Evolutionary conservation across 768 basidiomycete genomes (phyloP).

Genomic region (Clitopilus hobsonii): DNA sequence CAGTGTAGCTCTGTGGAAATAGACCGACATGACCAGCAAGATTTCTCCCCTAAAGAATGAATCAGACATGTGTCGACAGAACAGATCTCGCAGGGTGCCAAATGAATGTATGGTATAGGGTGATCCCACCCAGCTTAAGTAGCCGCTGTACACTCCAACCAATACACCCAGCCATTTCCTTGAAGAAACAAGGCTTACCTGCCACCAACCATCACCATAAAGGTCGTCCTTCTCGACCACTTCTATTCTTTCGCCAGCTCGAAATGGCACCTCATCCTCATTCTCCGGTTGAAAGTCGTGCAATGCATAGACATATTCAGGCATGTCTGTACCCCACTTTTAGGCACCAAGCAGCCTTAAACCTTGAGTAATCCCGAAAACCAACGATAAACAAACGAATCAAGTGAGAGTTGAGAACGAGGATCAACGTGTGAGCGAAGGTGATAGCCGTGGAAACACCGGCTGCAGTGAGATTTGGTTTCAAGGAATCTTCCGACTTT

Average conservation of each 20-base stretch:
- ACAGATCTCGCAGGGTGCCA: neutral
- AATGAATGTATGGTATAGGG: neutral
- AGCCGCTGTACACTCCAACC: too few species aligned
- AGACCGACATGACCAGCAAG: constrained; percentile 77
- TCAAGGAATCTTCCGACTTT: neutral
- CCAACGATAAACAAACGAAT: neutral
- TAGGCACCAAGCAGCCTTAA: neutral
- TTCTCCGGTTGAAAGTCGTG: constrained; percentile 91
- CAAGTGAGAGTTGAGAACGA: constrained; percentile 1
- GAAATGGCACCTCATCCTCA: constrained; percentile 88
- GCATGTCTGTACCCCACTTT: constrained; percentile 36
- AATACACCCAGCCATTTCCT: neutral
- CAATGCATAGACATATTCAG: constrained; percentile 81
- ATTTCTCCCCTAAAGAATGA: constrained; percentile 71
- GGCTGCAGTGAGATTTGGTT: constrained; percentile 1
- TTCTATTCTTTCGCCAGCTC: constrained; percentile 81
- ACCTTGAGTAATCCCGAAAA: neutral
- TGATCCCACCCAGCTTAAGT: too few species aligned
- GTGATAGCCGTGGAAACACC: constrained; percentile 1
- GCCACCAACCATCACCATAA: constrained; percentile 97
- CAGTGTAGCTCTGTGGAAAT: constrained; percentile 88
- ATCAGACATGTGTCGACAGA: neutral
- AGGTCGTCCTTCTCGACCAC: constrained; percentile 91
- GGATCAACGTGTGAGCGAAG: neutral
- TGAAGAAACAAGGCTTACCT: constrained; percentile 25